Evolutionary conservation across 2,329 filamentous ascomycete genomes (phyloP), one percentile per base, ranked within the genome.

Genomic region (Lasiodiplodia sp.): DNA sequence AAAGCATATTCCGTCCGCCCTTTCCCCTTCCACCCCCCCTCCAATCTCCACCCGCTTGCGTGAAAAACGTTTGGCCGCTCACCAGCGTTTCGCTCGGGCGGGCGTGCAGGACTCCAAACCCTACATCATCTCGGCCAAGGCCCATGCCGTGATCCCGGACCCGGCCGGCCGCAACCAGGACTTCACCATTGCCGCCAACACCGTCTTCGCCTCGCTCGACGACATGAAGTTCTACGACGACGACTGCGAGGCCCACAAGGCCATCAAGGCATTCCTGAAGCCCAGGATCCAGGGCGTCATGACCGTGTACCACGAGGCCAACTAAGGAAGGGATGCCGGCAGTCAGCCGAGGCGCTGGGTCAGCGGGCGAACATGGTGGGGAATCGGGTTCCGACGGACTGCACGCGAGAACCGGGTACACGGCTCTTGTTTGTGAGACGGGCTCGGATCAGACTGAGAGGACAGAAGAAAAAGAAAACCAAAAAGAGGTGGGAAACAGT

Each of bases 181-280:
- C 51, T 91, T 84, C 81, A 91, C 88, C n/a, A 73, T 91, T 66
- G 83, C 86, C 16, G 86, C 85, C 68, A 85, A 87, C 78, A 87
- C 85, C 53, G 85, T 86, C 68, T 92, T 92, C 74, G 84, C 85
- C 57, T 88, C 79, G 72, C 71, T 87, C 68, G 89, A 89, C 14
- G 90, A 91, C 77, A 87, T 91, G 85, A 82, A 85, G 73, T 92
- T 86, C 80, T 92, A 91, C 75, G 89, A 91, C 76, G 79, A 81
- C 11, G 81, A 83, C 47, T 87, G 85, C 71, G 81, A 81, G 72
- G 85, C 86, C 52, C 86, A 88, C 71, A 78, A 80, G 71, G 80
- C 78, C 31, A 72, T 88, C 68, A 83, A 82, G 75, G 71, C 71
- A 2, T 69, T 73, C 60, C 78, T 78, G n/a, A 75, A 74, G 68